Evolutionary conservation across 306 rosid genomes (phyloP).

Genomic region (Elaeagnus macrophylla): DNA sequence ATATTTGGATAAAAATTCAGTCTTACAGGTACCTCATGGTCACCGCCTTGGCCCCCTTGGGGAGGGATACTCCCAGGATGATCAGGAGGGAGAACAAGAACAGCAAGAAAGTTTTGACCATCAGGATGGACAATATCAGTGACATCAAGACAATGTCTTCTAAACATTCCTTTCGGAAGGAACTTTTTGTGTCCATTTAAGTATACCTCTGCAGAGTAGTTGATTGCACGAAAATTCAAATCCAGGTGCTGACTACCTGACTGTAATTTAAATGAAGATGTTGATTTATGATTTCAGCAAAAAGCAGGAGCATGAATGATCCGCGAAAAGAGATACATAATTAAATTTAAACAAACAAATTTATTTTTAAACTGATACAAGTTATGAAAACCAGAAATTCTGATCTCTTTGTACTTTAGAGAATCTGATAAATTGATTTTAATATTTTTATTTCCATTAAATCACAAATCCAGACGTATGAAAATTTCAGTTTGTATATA

Average conservation of each 20-base stretch:
- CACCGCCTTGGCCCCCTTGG: conserved; percentile 91
- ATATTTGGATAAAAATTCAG: neutral
- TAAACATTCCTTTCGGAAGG: conserved; percentile 87
- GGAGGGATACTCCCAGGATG: conserved; percentile 85
- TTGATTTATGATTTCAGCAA: too few species aligned
- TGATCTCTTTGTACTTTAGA: too few species aligned
- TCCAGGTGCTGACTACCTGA: conserved; percentile 57
- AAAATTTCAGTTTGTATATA: too few species aligned
- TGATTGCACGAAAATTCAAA: conserved; percentile 81
- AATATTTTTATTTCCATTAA: too few species aligned
- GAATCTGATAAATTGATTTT: too few species aligned
- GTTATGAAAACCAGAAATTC: too few species aligned
- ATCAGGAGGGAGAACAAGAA: conserved; percentile 94
- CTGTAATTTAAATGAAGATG: conserved; percentile 31
- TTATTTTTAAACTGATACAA: too few species aligned
- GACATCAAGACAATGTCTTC: conserved; percentile 79
- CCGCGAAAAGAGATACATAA: too few species aligned
- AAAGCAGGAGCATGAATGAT: too few species aligned
- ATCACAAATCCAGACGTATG: too few species aligned
- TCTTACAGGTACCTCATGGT: conserved; percentile 62
- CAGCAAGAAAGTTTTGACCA: conserved; percentile 74
- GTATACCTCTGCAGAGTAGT: conserved; percentile 79
- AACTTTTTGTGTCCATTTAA: conserved; percentile 61
- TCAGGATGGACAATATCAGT: conserved; percentile 60
- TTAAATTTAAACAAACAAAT: too few species aligned